Evolutionary conservation across 78 protist genomes (phyloP), one percentile per base, ranked within the genome.

Genomic region (Anaeramoeba flamelloides): DNA sequence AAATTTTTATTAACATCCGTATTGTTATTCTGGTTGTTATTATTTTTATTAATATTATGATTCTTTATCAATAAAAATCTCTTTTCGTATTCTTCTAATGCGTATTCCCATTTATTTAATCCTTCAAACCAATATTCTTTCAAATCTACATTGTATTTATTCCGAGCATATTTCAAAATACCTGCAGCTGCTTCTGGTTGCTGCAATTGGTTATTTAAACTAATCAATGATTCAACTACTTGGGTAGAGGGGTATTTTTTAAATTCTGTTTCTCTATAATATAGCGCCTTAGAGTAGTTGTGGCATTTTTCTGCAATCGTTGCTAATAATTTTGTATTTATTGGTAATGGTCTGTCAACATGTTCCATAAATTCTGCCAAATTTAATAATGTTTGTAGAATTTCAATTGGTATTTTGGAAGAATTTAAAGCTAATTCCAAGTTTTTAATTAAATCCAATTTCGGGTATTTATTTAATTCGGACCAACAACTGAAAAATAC

Each of bases 311-410:
- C 88, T 0, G 97, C 97, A 3, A 91, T 74, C 31, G 65, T 83
- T 33, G 95, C 99, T 3, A 94, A 84, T 40, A 81, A 65, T 17
- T 86, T 37, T 32, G n/a, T n/a, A n/a, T n/a, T n/a, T n/a, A n/a
- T n/a, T 26, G 96, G 93, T 34, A 91, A 85, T 26, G 89, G 86
- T 85, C 87, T 82, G 80, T 88, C 93, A 74, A 87, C 90, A 30
- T 79, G 91, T 78, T 92, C 95, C 97, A 93, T 93, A 82, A 87
- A 93, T 89, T 96, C 99, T 0, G 98, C 96, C 36, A 96, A 86
- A 34, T 88, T 87, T 53, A 96, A 89, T n/a, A 96, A 86, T 0
- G 84, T 36, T 75, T 81, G 86, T n/a, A n/a, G 76, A 26, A 93
- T 88, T 37, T 94, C 98, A 0, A 86, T 88, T 31, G 99, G 96